These are phyloP conservation scores for Paramecium sonneborni DNA, from an alignment of 73 alveolate genomes.

Conservation along the genomic window DNA sequence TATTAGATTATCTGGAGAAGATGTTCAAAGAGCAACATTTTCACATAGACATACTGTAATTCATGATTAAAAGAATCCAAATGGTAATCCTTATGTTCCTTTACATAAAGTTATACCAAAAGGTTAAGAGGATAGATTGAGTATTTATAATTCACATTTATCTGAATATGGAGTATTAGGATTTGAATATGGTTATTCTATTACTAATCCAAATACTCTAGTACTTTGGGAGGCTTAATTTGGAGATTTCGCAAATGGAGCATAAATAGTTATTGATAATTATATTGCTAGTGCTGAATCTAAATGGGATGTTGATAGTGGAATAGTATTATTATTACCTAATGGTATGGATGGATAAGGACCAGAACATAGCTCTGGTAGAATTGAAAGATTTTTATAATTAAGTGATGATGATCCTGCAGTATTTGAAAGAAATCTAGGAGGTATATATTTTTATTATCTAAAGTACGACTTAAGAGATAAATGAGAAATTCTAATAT, in stretches of 20 bases:
- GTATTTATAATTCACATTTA: conserved; percentile 70
- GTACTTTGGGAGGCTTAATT: conserved; percentile 94
- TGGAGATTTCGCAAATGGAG: conserved; percentile 97
- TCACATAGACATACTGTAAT: conserved; percentile 80
- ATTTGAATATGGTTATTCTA: conserved; percentile 92
- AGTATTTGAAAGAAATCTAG: conserved; percentile 17
- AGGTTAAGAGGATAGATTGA: conserved; percentile 13
- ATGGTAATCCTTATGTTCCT: conserved; percentile 67
- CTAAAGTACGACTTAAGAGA: conserved; percentile 44
- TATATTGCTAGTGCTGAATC: conserved; percentile 89
- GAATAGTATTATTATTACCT: conserved; percentile 83
- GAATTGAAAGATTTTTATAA: conserved; percentile 84
- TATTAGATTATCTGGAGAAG: conserved; percentile 83
- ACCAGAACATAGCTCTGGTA: conserved; percentile 91
- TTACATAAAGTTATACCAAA: conserved; percentile 18
- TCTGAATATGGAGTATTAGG: conserved; percentile 89
- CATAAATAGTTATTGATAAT: conserved; percentile 91
- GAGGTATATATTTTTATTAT: background rate
- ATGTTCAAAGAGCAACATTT: conserved; percentile 85
- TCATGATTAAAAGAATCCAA: conserved; percentile 68
- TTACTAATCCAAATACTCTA: conserved; percentile 84
- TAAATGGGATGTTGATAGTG: conserved; percentile 85
- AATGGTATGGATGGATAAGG: conserved; percentile 95
- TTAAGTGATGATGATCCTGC: conserved; percentile 70
- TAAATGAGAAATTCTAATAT: conserved; percentile 65